Evolutionary conservation across 441 rosid genomes (phyloP), one percentile per base, ranked within the genome.

Genomic region (Erodium texanum): DNA sequence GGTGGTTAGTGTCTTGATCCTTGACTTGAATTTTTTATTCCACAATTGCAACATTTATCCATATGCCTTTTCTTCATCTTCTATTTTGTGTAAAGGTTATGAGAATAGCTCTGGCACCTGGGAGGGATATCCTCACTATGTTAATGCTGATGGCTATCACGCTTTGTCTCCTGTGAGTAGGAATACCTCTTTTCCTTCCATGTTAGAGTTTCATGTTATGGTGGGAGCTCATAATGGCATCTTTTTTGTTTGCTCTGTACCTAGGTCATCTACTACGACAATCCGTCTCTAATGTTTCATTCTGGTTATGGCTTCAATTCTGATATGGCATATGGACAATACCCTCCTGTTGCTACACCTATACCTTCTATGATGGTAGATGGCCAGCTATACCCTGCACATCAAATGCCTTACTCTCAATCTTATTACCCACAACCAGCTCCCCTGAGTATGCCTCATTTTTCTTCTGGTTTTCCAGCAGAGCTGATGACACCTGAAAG

Each of bases 211-310:
- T 48, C 19, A 32, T 34, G 70, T 58, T 56, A 9, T 27, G 24
- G 56, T 19, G 41, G 41, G 50, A 38, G 24, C 66, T 75, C 9
- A 43, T 27, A 23, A 4, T 54, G n/a, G 0, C 6, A 50, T 23
- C 38, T 65, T 5, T 56, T 32, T 2, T 9, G 45, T 66, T 67
- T 74, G 3, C 9, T 29, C 9, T 65, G 43, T 48, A 62, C 58
- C 72, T 77, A 88, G 92, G 82, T 82, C 65, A 78, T 86, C 22
- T 86, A 83, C 85, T 81, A 72, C 78, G 94, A 85, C n/a, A 85
- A 77, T 48, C 63, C 86, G 12, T 81, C 94, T 50, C 65, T 82
- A 50, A 43, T 85, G 82, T 81, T 75, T 77, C 89, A 80, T 50
- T 78, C 94, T 69, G 85, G 85, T 54, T 88, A 69, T 71, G 81